Evolutionary conservation across 2,329 filamentous ascomycete genomes (phyloP), one percentile per base, ranked within the genome.

Genomic region (Aspergillus sojae): DNA sequence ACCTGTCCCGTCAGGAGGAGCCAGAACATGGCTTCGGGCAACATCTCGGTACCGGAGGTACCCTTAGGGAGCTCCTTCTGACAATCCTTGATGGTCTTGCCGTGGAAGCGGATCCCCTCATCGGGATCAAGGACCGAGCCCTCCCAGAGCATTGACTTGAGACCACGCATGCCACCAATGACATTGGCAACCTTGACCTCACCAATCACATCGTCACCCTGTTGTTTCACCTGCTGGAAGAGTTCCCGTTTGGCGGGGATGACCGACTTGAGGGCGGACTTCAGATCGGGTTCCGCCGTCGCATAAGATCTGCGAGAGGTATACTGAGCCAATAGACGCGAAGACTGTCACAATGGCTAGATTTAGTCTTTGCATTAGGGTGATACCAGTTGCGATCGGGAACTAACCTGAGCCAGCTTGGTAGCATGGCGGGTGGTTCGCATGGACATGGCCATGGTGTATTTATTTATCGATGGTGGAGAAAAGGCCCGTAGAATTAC

Each of bases 1-100:
- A 98, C 91, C 80, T 96, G 86, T 64, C 95, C 95, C 11, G 95
- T 99, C 71, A 99, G 85, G 57, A 99, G 88, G 48, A 98, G 88
- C 95, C 95, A 99, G 86, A 99, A 99, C 95, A 99, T 99, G 79
- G 94, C 89, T 81, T 99, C 95, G 55, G 95, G 95, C 14, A 98
- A 87, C 95, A 98, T 99, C 82, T 98, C 94, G 6, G 93, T 96
- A 73, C 94, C 78, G 3, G 91, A 88, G 64, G 87, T 93, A 70
- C 94, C 95, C 85, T 97, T 98, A 77, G 95, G 94, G 19, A 98
- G 88, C 79, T 93, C 90, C 70, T 89, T 88, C 78, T 98, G 95
- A 84, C 95, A 99, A 77, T 99, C 94, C 82, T 96, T 96, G 85
- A 99, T 99, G 68, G 94, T 97, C 74, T 91, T 91, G 77, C 95